Conservation (phyloP, 2,329 filamentous ascomycete genomes). For the Blastomyces gilchristii region DNA sequence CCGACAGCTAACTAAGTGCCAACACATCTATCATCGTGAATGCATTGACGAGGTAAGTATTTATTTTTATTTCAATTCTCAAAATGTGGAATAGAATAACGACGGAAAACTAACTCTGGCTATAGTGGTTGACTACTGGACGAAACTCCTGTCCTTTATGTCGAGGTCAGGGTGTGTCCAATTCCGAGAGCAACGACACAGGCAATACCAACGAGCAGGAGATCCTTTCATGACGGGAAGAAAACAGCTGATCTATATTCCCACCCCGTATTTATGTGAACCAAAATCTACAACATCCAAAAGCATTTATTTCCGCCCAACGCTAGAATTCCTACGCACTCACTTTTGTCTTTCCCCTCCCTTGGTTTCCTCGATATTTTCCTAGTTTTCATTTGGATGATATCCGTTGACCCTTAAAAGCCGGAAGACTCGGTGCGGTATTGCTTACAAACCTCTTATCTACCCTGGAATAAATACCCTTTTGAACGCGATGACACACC, state of each 20-base stretch:
- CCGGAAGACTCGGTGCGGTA: background rate
- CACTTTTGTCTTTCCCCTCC: background rate
- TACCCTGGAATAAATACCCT: background rate
- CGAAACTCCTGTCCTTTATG: constrained; percentile 55
- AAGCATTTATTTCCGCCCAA: background rate
- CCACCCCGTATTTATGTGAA: background rate
- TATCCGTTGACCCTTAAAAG: background rate
- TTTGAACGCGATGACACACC: background rate
- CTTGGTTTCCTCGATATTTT: background rate
- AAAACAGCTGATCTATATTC: background rate
- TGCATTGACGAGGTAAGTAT: constrained; percentile 57
- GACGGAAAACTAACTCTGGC: constrained; percentile 22
- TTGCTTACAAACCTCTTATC: background rate
- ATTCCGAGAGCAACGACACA: constrained; percentile 19
- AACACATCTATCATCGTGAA: constrained; percentile 56
- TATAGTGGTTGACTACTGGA: constrained; percentile 57
- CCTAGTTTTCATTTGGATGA: background rate
- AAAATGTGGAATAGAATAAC: constrained; percentile 9
- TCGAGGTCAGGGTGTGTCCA: constrained; percentile 48
- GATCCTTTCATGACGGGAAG: background rate
- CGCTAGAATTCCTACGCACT: background rate
- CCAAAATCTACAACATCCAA: background rate
- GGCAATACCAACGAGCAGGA: constrained; percentile 3
- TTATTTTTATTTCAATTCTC: background rate
- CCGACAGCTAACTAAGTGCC: constrained; percentile 52